A percentile compares a stretch with the other conserved stretches of the same genome.
These are phyloP conservation scores for Penicillium janthinellum DNA, from an alignment of 2,329 filamentous ascomycete species.

Conservation along the genomic window DNA sequence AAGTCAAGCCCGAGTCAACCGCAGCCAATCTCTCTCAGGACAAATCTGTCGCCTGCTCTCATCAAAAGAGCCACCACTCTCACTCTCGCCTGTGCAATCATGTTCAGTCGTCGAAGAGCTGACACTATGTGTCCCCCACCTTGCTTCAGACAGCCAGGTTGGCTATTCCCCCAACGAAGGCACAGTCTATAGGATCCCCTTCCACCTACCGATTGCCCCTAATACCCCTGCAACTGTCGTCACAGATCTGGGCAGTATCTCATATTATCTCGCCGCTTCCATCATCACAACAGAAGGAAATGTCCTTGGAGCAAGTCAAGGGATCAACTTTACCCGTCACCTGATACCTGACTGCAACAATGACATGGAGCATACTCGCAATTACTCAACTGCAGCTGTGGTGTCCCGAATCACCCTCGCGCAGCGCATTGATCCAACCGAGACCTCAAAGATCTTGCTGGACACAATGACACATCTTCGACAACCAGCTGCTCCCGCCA, in stretches of 20 bases:
- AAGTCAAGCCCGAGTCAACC: not conserved
- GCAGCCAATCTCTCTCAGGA: not conserved
- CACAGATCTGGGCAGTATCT: conserved; percentile 11
- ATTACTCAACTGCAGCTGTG: conserved; percentile 9
- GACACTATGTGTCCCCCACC: not conserved
- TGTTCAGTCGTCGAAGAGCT: conserved; percentile 7
- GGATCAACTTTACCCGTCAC: conserved; percentile 7
- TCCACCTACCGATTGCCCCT: conserved; percentile 14
- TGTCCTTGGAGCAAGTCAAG: conserved; percentile 1
- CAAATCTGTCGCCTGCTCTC: conserved; percentile 3
- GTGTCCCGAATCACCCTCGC: conserved; percentile 12
- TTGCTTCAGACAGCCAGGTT: not conserved
- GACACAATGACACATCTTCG: conserved; percentile 29
- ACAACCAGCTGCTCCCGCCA: conserved; percentile 6
- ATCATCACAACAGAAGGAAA: not conserved
- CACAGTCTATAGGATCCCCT: conserved; percentile 10
- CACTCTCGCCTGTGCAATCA: not conserved
- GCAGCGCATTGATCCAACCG: not conserved
- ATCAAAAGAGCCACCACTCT: not conserved
- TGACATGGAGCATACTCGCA: conserved; percentile 11
- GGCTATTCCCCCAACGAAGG: not conserved
- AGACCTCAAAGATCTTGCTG: conserved; percentile 6
- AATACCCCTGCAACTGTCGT: conserved; percentile 8
- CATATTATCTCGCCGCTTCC: conserved; percentile 13
- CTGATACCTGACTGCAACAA: conserved; percentile 9